These are phyloP conservation scores for Hanseniaspora thailandica DNA, from an alignment of 805 yeast genomes.

Conservation along the genomic window DNA sequence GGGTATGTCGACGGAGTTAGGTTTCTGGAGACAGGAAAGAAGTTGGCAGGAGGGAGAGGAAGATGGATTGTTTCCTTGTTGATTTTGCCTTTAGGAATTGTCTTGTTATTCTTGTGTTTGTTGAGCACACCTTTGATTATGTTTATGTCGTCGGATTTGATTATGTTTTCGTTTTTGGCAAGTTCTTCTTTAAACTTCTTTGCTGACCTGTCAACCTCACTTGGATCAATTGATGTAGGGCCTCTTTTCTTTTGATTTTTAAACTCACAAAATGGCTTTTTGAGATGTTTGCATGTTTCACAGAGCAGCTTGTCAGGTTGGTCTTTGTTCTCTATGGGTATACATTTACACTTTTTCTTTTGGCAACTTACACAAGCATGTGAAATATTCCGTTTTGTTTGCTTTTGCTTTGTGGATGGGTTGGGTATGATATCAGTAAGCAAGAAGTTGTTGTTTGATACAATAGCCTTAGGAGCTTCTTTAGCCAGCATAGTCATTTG, in stretches of 20 bases:
- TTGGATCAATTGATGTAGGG: not conserved
- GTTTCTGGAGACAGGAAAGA: not conserved
- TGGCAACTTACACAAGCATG: constrained; percentile 12
- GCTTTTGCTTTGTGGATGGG: not conserved
- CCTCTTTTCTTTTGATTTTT: constrained; percentile 11
- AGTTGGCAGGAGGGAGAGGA: not conserved
- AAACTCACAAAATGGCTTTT: not conserved
- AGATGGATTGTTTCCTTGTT: not conserved
- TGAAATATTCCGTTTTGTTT: not conserved
- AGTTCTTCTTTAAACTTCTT: too few relatives aligned
- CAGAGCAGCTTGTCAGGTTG: not conserved
- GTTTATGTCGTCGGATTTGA: not conserved
- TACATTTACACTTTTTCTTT: constrained; percentile 10
- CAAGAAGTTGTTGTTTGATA: not conserved
- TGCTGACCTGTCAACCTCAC: not conserved
- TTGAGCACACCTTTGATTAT: not conserved
- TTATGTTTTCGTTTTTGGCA: not conserved
- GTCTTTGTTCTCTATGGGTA: not conserved
- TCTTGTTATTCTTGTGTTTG: not conserved
- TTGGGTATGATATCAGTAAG: too few relatives aligned
- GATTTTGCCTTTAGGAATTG: not conserved
- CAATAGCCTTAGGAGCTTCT: not conserved
- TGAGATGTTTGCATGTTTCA: not conserved
- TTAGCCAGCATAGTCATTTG: not conserved
- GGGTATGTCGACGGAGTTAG: not conserved